These are phyloP conservation scores for Wickerhamiella sergipiensis DNA, from an alignment of 805 yeast genomes.

Conservation along the genomic window DNA sequence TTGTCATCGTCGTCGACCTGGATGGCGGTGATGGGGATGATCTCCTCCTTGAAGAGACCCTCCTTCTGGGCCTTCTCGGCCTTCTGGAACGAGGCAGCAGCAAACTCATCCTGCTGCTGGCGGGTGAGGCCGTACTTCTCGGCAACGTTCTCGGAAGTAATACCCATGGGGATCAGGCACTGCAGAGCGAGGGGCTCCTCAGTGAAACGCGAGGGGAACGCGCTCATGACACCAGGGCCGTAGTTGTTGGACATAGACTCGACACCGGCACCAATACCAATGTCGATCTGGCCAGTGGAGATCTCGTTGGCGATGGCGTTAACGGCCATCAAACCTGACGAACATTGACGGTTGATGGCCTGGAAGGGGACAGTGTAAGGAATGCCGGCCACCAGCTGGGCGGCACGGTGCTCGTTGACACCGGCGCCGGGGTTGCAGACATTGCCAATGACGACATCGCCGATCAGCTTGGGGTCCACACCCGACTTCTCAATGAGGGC, in stretches of 20 bases:
- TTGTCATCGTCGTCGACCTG: slow-evolving; percentile 45
- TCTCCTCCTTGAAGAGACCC: slow-evolving; percentile 80
- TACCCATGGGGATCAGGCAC: slow-evolving; percentile 93
- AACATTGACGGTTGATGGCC: slow-evolving; percentile 87
- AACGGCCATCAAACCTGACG: slow-evolving; percentile 84
- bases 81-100: slow-evolving; percentile 73
- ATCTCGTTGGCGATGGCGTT: slow-evolving; percentile 85
- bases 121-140: slow-evolving; percentile 50
- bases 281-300: slow-evolving; percentile 70
- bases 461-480: slow-evolving; percentile 46
- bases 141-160: slow-evolving; percentile 86
- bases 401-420: slow-evolving; percentile 89
- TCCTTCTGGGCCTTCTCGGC: slow-evolving; percentile 59
- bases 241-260: slow-evolving; percentile 89
- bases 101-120: slow-evolving; percentile 70
- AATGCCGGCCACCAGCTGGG: slow-evolving; percentile 78
- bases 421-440: slow-evolving; percentile 90
- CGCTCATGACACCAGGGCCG: slow-evolving; percentile 64
- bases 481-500: slow-evolving; percentile 43
- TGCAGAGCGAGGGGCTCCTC: slow-evolving; percentile 39
- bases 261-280: slow-evolving; percentile 86
- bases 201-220: slow-evolving; percentile 34
- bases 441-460: slow-evolving; percentile 82
- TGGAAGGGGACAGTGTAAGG: slow-evolving; percentile 68
- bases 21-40: slow-evolving; percentile 62